Base-by-base conservation (phyloP, 2,329 filamentous ascomycete species). In the Penicillium corylophilum region DNA sequence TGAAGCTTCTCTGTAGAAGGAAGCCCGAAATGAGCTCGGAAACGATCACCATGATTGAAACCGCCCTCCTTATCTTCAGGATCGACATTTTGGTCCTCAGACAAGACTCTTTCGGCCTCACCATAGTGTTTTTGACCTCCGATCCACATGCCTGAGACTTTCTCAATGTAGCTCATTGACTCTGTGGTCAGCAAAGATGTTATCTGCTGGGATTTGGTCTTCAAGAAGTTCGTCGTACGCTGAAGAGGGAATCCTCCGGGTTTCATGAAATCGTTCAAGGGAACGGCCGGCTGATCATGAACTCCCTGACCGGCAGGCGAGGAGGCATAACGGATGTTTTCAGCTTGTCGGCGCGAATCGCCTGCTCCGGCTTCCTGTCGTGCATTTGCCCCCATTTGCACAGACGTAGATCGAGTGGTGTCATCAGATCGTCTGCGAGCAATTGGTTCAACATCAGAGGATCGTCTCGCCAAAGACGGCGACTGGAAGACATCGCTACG, bases 121-220 rank as follows among this genome's bases (percentile, higher is more conserved):
- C 87, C 85, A 64, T 97, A 99, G 71, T 97, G 93, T 64, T 87
- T 91, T 62, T 87, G 86, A 12, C 90, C 90, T 29, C 94, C 94
- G 60, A 91, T 89, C 85, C 94, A 94, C 89, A 97, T 97, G 33
- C 91, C 93, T 0, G 93, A 95, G 0, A 97, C 92, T 71, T 96
- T 97, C 66, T 95, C 92, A 28, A 96, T 87, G 67, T 97, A 97
- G 1, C 90, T 91, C 86, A 96, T 95, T 0, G 93, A 95, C 69
- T 96, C 92, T 0, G 87, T 90, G 6, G 93, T 89, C 41, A 97
- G 75, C 8, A 95, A 75, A 24, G 79, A 89, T 54, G 89, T 90
- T 85, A 97, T 89, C 29, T 85, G 84, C 60, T 89, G 88, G 20
- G 90, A 87, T 20, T 88, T 85, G 50, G 81, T 87, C 65, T 88